Evolutionary conservation across 495 filamentous ascomycete genomes (phyloP).

Genomic region (Jackrogersella multiformis): DNA sequence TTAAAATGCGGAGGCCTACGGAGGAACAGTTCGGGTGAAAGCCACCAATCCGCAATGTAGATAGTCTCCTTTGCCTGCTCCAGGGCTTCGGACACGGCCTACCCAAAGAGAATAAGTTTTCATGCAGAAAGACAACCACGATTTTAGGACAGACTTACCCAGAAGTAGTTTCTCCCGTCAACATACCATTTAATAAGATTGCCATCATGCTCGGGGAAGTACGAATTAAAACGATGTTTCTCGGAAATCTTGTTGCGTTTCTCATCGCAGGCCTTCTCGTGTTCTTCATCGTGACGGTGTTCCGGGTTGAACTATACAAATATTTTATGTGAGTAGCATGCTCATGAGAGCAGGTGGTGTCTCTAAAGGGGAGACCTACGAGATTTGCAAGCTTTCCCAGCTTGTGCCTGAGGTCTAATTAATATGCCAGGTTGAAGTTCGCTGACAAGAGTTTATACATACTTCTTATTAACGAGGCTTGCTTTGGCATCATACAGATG

Average conservation of each 20-base stretch:
- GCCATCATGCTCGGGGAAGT: constrained; percentile 82
- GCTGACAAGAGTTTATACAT: constrained; percentile 1
- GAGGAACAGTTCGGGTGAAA: constrained; percentile 92
- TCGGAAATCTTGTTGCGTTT: constrained; percentile 78
- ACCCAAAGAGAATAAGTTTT: constrained; percentile 4
- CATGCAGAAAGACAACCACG: neutral
- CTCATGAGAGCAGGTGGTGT: neutral
- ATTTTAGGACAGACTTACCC: constrained; percentile 57
- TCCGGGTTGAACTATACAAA: constrained; percentile 73
- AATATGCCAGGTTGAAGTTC: neutral
- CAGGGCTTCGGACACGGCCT: constrained; percentile 83
- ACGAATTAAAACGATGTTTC: constrained; percentile 84
- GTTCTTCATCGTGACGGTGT: constrained; percentile 93
- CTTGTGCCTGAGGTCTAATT: constrained; percentile 53
- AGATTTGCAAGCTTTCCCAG: constrained; percentile 66
- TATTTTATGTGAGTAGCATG: constrained; percentile 12
- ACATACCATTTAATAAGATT: constrained; percentile 98
- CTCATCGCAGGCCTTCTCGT: constrained; percentile 83
- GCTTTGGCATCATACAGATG: constrained; percentile 60
- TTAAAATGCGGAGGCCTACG: constrained; percentile 81
- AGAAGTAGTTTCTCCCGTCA: constrained; percentile 91
- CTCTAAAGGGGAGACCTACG: constrained; percentile 38
- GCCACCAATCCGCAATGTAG: constrained; percentile 97
- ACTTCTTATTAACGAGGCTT: constrained; percentile 60
- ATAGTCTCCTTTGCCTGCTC: constrained; percentile 91